These are phyloP conservation scores for Piloderma croceum DNA, from an alignment of 768 basidiomycete genomes.

Conservation along the genomic window DNA sequence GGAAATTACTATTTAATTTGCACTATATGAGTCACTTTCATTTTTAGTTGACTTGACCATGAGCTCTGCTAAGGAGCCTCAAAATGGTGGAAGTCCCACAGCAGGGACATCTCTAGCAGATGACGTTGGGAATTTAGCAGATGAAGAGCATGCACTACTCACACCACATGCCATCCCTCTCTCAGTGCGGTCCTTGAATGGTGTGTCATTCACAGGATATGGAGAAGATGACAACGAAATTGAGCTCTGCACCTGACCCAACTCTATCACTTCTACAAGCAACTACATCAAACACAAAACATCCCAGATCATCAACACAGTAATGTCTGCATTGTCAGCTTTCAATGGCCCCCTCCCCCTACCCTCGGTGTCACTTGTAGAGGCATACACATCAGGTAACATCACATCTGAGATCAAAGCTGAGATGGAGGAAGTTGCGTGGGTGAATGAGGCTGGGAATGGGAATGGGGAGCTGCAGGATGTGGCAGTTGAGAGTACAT, in stretches of 20 bases:
- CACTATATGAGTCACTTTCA: constrained; percentile 4
- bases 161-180: constrained; percentile 23
- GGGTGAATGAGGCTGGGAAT: constrained; percentile 25
- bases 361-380: constrained; percentile 65
- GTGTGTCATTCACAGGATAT: no score
- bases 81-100: constrained; percentile 25
- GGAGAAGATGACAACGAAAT: constrained; percentile 46
- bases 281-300: constrained; percentile 72
- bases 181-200: no score
- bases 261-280: constrained; percentile 36
- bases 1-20: background rate
- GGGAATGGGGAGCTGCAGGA: constrained; percentile 56
- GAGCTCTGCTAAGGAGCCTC: constrained; percentile 43
- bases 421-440: constrained; percentile 44
- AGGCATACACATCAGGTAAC: constrained; percentile 61
- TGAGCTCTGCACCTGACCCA: constrained; percentile 45
- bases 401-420: constrained; percentile 55
- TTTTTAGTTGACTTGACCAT: constrained; percentile 65
- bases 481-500: constrained; percentile 58
- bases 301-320: constrained; percentile 62
- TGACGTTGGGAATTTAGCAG: constrained; percentile 42
- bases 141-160: constrained; percentile 65
- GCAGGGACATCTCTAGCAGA: constrained; percentile 20
- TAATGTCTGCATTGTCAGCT: constrained; percentile 32
- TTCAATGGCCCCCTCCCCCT: constrained; percentile 39